Evolutionary conservation across 805 yeast genomes (phyloP), one percentile per base, ranked within the genome.

Genomic region (Lachancea cidri): DNA sequence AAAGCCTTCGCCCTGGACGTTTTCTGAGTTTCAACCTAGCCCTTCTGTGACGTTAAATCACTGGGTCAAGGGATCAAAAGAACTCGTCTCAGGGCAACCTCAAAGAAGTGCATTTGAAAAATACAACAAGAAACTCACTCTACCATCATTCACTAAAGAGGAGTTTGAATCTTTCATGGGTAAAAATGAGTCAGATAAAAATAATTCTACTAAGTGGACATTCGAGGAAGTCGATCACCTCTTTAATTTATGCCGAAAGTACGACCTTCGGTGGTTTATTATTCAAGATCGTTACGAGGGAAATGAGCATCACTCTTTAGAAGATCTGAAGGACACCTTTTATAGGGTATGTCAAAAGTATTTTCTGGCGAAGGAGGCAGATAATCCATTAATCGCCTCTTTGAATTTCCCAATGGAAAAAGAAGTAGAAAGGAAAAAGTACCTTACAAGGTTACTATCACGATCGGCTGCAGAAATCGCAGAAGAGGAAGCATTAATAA

Each of bases 381-480:
- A 65, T 25, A 77, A 77, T 46, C 71, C 75, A 19, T 71, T 76
- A 40, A 58, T 87, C 31, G 70, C 83, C 15, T 81, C 81, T 22
- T 70, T 93, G 54, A 72, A 79, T 16, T 93, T 73, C 58, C 79
- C 86, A 30, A 81, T 79, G 51, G 72, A 73, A 5, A 79, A 77
- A 49, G 98, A 93, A 60, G 45, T 73, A 16, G 86, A 81, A 51
- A 75, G 98, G 46, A 93, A 93, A 53, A 76, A 76, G 38, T 91
- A 91, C 57, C 65, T 93, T 35, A 81, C 81, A 52, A 77, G 86
- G 46, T 67, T 93, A 29, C 70, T 91, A 33, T 79, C 79, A 29
- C 70, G 99, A 50, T 79, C 91, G 2, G 97, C 98, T 1, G 95
- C 97, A 0, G 98, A 93, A 59, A 86, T 93, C 34, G 98, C 98